Percentiles rank a stretch among this genome's conserved stretches.
Conservation (phyloP, 345 rosid genomes). For the Reutealis trisperma region DNA sequence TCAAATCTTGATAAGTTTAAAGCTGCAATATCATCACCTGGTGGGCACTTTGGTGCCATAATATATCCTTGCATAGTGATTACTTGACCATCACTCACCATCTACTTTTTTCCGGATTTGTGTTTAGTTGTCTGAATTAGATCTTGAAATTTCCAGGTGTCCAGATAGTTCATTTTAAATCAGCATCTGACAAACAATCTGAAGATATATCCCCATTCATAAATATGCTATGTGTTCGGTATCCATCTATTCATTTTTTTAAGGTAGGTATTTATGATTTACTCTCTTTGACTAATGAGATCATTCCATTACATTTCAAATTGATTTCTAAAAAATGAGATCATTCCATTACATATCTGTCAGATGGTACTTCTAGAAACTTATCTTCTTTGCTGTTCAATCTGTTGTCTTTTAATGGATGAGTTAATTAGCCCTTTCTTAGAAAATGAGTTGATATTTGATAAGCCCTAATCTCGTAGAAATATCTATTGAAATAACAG, state of each 20-base stretch:
- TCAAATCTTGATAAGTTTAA: constrained; percentile 63
- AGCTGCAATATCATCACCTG: constrained; percentile 75
- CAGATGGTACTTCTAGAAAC: no score
- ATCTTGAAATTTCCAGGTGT: constrained; percentile 46
- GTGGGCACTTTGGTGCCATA: constrained; percentile 31
- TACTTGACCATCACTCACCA: neutral
- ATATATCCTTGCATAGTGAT: neutral
- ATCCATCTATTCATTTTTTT: constrained; percentile 80
- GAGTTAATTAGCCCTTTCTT: no score
- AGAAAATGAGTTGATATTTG: no score
- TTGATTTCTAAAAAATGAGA: no score
- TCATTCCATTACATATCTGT: no score
- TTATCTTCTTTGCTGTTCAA: no score
- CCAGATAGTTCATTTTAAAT: constrained; percentile 68
- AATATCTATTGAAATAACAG: no score
- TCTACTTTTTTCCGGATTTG: neutral
- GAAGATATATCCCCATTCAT: constrained; percentile 74
- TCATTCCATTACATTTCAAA: neutral
- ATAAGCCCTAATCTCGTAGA: no score
- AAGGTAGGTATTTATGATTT: constrained; percentile 41
- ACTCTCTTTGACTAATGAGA: neutral
- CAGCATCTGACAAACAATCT: constrained; percentile 62
- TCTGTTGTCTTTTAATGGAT: no score
- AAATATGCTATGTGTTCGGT: constrained; percentile 72
- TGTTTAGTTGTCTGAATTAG: neutral